Base-by-base conservation (phyloP, 1,139 yeast species). In the Hansenula lynferdii region DNA sequence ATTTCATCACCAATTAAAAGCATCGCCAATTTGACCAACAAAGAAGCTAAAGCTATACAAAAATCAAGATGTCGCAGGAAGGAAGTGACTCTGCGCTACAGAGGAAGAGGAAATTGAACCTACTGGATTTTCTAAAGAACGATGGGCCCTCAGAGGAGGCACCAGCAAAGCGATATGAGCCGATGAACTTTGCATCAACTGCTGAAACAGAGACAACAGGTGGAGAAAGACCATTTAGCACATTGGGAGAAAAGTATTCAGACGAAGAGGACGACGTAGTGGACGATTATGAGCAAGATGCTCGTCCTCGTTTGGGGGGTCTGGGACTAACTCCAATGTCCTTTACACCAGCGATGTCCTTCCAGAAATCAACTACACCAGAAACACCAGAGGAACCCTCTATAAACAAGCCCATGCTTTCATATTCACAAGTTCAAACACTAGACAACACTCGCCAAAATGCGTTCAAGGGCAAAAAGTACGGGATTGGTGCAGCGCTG, bases 401-500 rank as follows among this genome's bases (percentile, higher is more conserved):
- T 10, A 28, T 4, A 5, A 11, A 18, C 15, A 17, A 21, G 10
- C 17, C 32, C 16, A n/a, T 27, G 27, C 45, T 45, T 9, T 39
- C 50, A 14, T 42, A 44, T 26, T 39, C 41, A 5, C 45, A 46
- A 18, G 39, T 47, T 23, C 45, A 44, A 16, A 44, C 43, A 6
- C 35, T 42, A 22, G 31, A 39, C 8, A 38, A 25, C 31, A 37
- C 34, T 19, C 27, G 25, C 17, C 25, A 35, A 41, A 45, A 47
- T 44, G 39, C 42, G 9, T 44, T 43, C 34, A 46, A 45, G 18
- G 57, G 56, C 2, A 45, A 47, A 41, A 57, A 51, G 32, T 90
- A 89, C 53, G 97, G 98, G 9, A 76, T 87, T 33, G 98, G 97
- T 26, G 96, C 96, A 3, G 65, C 73, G 38, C 65, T 92, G 37